Percentiles rank a stretch among this genome's conserved stretches.
Conservation (phyloP, 768 basidiomycete species). For the Boletales sp. region DNA sequence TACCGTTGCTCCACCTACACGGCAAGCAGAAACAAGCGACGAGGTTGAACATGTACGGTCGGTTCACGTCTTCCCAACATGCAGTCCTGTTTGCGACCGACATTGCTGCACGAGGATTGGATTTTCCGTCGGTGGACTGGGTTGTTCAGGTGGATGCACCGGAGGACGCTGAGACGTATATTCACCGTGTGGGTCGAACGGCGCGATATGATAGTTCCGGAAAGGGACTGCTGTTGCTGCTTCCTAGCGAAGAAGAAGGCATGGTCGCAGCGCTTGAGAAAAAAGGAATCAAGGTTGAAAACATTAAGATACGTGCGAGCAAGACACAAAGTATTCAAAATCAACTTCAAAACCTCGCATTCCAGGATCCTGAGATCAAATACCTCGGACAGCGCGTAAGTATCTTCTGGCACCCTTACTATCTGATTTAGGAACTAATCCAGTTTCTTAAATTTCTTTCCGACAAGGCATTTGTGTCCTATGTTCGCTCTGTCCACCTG, state of each 20-base stretch:
- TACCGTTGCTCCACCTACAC: slow-evolving; percentile 89
- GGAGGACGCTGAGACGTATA: slow-evolving; percentile 96
- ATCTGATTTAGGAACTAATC: not conserved
- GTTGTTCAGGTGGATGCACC: slow-evolving; percentile 94
- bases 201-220: slow-evolving; percentile 92
- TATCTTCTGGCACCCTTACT: slow-evolving; percentile 6
- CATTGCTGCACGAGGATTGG: slow-evolving; percentile 91
- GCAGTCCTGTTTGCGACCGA: slow-evolving; percentile 94
- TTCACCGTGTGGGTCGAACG: slow-evolving; percentile 94
- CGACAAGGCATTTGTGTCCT: slow-evolving; percentile 88
- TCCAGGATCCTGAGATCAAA: slow-evolving; percentile 95
- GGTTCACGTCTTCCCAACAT: slow-evolving; percentile 78
- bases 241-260: slow-evolving; percentile 92
- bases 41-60: slow-evolving; percentile 76
- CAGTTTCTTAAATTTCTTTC: not conserved
- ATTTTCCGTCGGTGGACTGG: slow-evolving; percentile 97
- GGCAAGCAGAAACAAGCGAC: slow-evolving; percentile 97
- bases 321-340: slow-evolving; percentile 84
- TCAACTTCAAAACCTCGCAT: slow-evolving; percentile 88
- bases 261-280: slow-evolving; percentile 70
- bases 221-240: slow-evolving; percentile 74
- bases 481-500: slow-evolving; percentile 86
- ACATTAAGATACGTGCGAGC: slow-evolving; percentile 85
- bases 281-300: slow-evolving; percentile 68
- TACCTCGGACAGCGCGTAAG: slow-evolving; percentile 90